These are phyloP conservation scores for Trametes meyenii DNA, from an alignment of 768 basidiomycete genomes.

Conservation along the genomic window DNA sequence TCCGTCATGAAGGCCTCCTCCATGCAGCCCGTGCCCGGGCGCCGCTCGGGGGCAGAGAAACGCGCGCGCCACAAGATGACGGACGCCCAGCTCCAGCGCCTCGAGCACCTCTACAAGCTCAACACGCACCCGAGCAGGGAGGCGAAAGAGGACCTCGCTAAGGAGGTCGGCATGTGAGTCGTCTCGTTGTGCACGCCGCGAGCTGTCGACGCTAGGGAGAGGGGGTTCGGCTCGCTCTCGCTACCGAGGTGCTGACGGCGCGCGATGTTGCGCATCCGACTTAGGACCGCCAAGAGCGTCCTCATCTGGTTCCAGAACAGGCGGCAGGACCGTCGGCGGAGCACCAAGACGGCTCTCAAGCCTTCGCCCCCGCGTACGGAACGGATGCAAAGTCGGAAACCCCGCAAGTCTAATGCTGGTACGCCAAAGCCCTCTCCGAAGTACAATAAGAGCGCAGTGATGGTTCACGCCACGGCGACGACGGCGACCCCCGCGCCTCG, in stretches of 20 bases:
- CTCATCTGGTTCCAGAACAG: conserved; percentile 42
- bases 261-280: background rate
- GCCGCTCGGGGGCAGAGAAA: conserved; percentile 16
- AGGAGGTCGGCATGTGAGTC: conserved; percentile 30
- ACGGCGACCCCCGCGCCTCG: too few relatives aligned
- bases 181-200: background rate
- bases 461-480: too few relatives aligned
- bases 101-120: conserved; percentile 31
- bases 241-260: too few relatives aligned
- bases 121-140: conserved; percentile 30
- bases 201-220: background rate
- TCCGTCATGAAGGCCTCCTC: conserved; percentile 13
- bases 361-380: background rate
- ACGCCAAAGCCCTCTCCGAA: too few relatives aligned
- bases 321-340: conserved; percentile 32
- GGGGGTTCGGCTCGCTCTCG: too few relatives aligned
- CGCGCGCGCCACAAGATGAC: conserved; percentile 45
- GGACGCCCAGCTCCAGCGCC: conserved; percentile 28
- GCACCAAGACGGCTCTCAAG: background rate
- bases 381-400: background rate
- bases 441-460: too few relatives aligned
- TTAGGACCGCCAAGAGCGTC: conserved; percentile 35
- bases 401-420: background rate
- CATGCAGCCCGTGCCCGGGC: conserved; percentile 3
- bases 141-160: conserved; percentile 31